A percentile compares a stretch with the other conserved stretches of the same genome.
Conservation (phyloP, 768 basidiomycete genomes). For the Suillus cothurnatus region DNA sequence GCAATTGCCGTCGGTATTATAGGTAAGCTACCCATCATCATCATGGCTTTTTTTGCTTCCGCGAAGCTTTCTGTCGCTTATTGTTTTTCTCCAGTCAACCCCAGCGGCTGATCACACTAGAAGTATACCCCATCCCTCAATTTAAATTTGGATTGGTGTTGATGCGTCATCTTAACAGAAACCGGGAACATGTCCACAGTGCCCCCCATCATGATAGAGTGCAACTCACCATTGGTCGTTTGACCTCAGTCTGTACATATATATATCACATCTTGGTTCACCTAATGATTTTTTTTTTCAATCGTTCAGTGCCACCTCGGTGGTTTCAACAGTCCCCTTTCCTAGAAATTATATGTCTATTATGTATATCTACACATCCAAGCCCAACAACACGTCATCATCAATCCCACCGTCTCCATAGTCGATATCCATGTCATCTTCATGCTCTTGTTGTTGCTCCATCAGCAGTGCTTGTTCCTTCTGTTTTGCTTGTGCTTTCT, state of each 20-base stretch:
- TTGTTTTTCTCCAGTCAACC: slow-evolving; percentile 46
- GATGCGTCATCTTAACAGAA: slow-evolving; percentile 31
- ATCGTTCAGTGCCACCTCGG: not conserved
- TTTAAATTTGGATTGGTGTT: slow-evolving; percentile 6
- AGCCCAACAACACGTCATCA: slow-evolving; percentile 60
- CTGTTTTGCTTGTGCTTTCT: slow-evolving; percentile 83
- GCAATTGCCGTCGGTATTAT: slow-evolving; percentile 60
- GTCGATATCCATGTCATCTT: slow-evolving; percentile 49
- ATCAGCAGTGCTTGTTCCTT: slow-evolving; percentile 59
- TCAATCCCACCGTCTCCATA: slow-evolving; percentile 69
- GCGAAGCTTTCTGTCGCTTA: slow-evolving; percentile 12
- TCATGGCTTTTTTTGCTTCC: not conserved
- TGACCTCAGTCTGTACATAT: slow-evolving; percentile 15
- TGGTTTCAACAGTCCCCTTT: not conserved
- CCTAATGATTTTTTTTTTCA: not conserved
- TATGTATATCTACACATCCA: slow-evolving; percentile 41
- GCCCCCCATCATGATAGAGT: slow-evolving; percentile 25
- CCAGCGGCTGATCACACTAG: slow-evolving; percentile 45
- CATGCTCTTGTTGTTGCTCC: slow-evolving; percentile 39
- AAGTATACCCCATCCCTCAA: slow-evolving; percentile 39
- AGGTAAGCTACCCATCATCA: slow-evolving; percentile 39
- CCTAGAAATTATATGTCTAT: not conserved
- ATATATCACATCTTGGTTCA: slow-evolving; percentile 5
- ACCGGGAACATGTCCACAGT: slow-evolving; percentile 42
- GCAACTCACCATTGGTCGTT: not conserved